A percentile compares a stretch with the other conserved stretches of the same genome.
phyloP scores from a whole-genome alignment of 208 protist species.

The Naegleria gruberi region DNA sequence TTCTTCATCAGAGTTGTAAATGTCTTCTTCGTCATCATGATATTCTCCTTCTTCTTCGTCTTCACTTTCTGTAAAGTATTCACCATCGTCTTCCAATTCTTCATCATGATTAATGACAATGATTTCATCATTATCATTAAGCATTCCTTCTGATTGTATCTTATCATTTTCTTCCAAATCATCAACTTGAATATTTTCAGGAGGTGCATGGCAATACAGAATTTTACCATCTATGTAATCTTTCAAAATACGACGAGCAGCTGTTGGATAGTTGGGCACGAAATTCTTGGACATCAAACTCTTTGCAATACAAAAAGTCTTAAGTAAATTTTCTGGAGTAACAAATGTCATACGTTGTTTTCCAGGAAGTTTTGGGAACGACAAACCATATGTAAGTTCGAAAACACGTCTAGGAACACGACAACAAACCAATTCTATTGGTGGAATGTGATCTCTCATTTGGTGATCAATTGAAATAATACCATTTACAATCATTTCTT shows the following conservation, averaged over 20 bases:
- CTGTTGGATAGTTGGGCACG: constrained; percentile 72
- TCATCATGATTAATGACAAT: constrained; percentile 11
- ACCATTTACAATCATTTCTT: constrained; percentile 91
- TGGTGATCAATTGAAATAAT: constrained; percentile 83
- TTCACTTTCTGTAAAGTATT: constrained; percentile 6
- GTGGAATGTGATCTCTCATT: constrained; percentile 47
- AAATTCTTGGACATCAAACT: constrained; percentile 91
- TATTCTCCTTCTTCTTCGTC: neutral
- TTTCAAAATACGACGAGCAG: constrained; percentile 87
- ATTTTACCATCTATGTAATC: constrained; percentile 72
- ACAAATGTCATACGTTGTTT: neutral
- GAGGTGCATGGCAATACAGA: neutral
- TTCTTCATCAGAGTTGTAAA: neutral
- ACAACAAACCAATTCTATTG: constrained; percentile 35
- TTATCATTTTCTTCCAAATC: neutral
- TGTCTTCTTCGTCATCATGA: neutral
- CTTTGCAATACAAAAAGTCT: constrained; percentile 57
- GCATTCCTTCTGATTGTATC: neutral
- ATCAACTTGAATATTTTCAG: neutral
- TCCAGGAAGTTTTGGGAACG: neutral
- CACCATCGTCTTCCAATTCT: neutral
- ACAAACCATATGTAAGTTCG: constrained; percentile 16
- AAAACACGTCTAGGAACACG: constrained; percentile 20
- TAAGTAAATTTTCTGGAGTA: constrained; percentile 58
- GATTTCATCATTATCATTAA: neutral